phyloP scores from a whole-genome alignment of 345 rosid species.

The Melastoma malabathricum region DNA sequence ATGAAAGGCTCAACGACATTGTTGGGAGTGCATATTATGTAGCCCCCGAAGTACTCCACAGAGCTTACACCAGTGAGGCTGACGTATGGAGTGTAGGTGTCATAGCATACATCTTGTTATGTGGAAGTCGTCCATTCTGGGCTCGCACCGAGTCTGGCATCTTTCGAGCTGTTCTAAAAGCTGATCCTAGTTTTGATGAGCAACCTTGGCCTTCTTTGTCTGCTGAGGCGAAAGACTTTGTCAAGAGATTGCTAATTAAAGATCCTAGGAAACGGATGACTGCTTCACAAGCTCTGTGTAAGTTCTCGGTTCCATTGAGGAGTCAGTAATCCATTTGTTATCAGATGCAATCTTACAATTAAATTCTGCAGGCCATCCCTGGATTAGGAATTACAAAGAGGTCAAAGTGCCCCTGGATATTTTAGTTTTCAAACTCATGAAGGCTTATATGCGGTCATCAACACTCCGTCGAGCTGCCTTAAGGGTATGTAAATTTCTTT shows the following conservation, averaged over 20 bases:
- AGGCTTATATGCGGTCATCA: conserved; percentile 77
- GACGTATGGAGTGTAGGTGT: conserved; percentile 98
- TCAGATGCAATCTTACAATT: conserved; percentile 4
- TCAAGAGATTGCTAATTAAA: conserved; percentile 67
- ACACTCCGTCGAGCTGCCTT: conserved; percentile 90
- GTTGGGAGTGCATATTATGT: conserved; percentile 96
- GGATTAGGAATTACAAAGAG: conserved; percentile 50
- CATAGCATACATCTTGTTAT: conserved; percentile 77
- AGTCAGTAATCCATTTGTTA: background rate
- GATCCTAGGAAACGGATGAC: conserved; percentile 93
- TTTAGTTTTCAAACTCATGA: conserved; percentile 64
- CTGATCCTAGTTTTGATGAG: conserved; percentile 87
- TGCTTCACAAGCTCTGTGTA: conserved; percentile 93
- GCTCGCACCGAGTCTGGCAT: conserved; percentile 92
- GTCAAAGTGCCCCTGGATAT: conserved; percentile 63
- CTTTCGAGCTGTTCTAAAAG: conserved; percentile 84
- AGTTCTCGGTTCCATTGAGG: conserved; percentile 16
- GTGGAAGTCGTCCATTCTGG: conserved; percentile 99
- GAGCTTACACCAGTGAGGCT: conserved; percentile 83
- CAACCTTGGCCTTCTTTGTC: conserved; percentile 87
- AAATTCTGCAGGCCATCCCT: conserved; percentile 68
- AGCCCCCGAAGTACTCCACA: conserved; percentile 95
- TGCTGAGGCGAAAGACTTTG: conserved; percentile 80
- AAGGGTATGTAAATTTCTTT: conserved; percentile 35
- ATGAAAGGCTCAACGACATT: conserved; percentile 90